phyloP scores from a whole-genome alignment of 192 early-diverging fungal genomes.

The Allomyces arbusculus region DNA sequence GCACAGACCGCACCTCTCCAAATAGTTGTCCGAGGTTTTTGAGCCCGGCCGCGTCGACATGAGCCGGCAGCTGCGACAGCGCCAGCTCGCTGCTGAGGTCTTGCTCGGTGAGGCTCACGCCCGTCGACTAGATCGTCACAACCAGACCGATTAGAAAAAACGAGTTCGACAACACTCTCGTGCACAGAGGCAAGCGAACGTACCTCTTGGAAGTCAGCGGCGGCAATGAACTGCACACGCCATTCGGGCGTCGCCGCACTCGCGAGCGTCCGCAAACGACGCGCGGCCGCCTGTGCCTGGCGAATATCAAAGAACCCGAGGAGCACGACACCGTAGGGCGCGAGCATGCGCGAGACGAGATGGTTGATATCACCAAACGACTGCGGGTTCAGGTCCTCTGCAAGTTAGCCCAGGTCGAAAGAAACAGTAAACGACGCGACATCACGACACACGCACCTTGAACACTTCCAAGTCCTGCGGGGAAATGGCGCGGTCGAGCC shows the following conservation, averaged over 20 bases:
- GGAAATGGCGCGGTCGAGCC: too few relatives aligned
- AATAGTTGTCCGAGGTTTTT: constrained; percentile 8
- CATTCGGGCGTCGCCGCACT: constrained; percentile 2
- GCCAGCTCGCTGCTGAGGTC: background rate
- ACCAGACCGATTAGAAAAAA: constrained; percentile 5
- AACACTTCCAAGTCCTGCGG: too few relatives aligned
- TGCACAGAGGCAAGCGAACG: constrained; percentile 1
- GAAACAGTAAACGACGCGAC: too few relatives aligned
- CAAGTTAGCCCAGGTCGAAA: too few relatives aligned
- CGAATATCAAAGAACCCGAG: constrained; percentile 24
- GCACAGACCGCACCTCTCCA: constrained; percentile 17
- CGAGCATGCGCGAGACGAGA: constrained; percentile 12
- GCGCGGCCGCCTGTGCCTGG: constrained; percentile 13
- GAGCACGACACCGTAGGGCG: constrained; percentile 11
- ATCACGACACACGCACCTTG: too few relatives aligned
- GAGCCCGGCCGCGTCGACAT: background rate
- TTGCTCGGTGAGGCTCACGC: constrained; percentile 3
- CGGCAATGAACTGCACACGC: constrained; percentile 12
- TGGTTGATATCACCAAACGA: constrained; percentile 16
- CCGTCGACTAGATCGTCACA: constrained; percentile 14
- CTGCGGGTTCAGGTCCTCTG: too few relatives aligned
- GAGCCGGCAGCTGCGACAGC: background rate
- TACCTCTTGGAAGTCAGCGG: constrained; percentile 8
- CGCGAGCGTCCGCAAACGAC: constrained; percentile 2
- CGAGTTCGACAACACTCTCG: constrained; percentile 15